Evolutionary conservation across 352 stramenopile species (phyloP).

Genomic region (Blastocystis sp.): DNA sequence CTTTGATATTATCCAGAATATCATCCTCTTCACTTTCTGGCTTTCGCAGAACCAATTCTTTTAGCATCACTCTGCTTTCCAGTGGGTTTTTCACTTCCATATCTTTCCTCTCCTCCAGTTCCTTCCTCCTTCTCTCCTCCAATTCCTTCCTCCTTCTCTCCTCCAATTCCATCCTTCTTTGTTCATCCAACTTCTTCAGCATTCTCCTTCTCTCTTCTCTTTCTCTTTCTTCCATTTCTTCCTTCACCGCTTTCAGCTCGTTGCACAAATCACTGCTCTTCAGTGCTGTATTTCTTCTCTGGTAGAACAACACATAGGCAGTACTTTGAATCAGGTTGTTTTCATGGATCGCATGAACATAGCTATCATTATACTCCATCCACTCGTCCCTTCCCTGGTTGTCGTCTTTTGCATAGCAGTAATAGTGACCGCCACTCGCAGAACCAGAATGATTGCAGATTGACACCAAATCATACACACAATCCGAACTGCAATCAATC

Average conservation of each 20-base stretch:
- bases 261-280: background rate
- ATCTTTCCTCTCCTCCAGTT: background rate
- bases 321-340: background rate
- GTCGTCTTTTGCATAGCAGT: conserved; percentile 49
- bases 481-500: background rate
- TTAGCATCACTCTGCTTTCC: background rate
- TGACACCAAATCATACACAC: conserved; percentile 8
- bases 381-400: background rate
- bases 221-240: background rate
- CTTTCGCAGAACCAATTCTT: no score
- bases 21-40: no score
- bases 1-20: no score
- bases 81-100: background rate
- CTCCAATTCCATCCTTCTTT: background rate
- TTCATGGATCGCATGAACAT: background rate
- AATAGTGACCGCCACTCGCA: conserved; percentile 27
- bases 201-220: no score
- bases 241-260: background rate
- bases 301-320: conserved; percentile 47
- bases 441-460: conserved; percentile 32
- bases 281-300: background rate
- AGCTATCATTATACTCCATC: conserved; percentile 50
- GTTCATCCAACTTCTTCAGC: background rate
- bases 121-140: background rate
- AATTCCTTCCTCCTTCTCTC: background rate